phyloP scores from a whole-genome alignment of 805 yeast species.

The Pichia cabralensis region DNA sequence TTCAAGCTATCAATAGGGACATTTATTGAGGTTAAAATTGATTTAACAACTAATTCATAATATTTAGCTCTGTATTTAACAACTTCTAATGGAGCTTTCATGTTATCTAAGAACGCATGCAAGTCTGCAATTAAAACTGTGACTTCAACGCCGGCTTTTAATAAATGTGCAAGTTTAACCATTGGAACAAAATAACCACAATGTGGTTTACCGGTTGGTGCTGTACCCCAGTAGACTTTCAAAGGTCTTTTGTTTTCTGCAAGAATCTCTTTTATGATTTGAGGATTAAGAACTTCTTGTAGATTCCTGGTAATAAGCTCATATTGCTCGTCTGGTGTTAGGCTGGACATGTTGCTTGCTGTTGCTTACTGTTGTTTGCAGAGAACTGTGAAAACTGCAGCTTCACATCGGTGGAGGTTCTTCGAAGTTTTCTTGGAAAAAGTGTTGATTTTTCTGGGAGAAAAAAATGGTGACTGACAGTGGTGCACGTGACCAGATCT shows the following conservation, averaged over 20 bases:
- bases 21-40: conserved; percentile 75
- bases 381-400: neutral
- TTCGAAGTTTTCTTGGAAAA: too few relatives aligned
- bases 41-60: conserved; percentile 75
- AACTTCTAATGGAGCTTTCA: conserved; percentile 95
- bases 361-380: too few relatives aligned
- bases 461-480: too few relatives aligned
- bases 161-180: conserved; percentile 91
- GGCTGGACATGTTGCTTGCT: conserved; percentile 19
- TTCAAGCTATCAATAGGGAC: conserved; percentile 86
- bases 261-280: conserved; percentile 74
- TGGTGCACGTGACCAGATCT: too few relatives aligned
- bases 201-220: conserved; percentile 98
- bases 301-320: conserved; percentile 72
- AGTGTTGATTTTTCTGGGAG: too few relatives aligned
- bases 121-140: conserved; percentile 87
- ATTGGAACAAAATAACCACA: conserved; percentile 98
- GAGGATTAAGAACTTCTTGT: conserved; percentile 85
- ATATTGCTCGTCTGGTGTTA: conserved; percentile 54
- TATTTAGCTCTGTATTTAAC: conserved; percentile 83
- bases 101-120: conserved; percentile 94
- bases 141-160: conserved; percentile 94
- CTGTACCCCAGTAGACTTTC: conserved; percentile 96
- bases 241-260: conserved; percentile 76
- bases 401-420: too few relatives aligned